Evolutionary conservation across 106 monocot genomes (phyloP).

Genomic region (Agapanthus africanus): DNA sequence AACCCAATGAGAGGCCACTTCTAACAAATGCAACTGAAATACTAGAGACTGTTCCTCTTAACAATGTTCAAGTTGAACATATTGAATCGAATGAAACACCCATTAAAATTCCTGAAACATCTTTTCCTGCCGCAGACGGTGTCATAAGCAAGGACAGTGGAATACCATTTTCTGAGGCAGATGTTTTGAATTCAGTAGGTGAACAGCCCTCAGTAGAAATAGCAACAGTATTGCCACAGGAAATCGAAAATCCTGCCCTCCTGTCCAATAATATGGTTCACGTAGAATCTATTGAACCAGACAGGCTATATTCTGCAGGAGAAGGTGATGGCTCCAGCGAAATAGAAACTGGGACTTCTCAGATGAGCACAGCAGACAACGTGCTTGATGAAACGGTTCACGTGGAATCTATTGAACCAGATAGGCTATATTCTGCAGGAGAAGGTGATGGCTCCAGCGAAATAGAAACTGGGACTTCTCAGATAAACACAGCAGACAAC

Average conservation of each 20-base stretch:
- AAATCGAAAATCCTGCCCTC: neutral
- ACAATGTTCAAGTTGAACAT: neutral
- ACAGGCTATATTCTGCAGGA: neutral
- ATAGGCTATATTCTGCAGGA: neutral
- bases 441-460: neutral
- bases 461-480: neutral
- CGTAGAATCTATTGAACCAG: constrained; percentile 1
- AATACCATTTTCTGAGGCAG: neutral
- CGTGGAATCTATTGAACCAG: constrained; percentile 1
- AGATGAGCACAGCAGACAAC: too few relatives aligned
- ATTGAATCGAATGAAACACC: neutral
- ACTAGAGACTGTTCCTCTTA: neutral
- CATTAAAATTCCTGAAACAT: neutral
- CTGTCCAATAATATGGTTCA: neutral
- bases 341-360: neutral
- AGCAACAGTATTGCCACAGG: neutral
- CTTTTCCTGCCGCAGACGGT: neutral
- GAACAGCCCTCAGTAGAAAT: neutral
- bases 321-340: neutral
- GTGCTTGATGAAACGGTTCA: neutral
- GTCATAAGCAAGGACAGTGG: neutral
- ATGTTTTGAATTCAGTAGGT: neutral
- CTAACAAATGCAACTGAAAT: neutral
- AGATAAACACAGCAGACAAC: too few relatives aligned
- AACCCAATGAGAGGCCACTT: neutral